Evolutionary conservation across 2,329 filamentous ascomycete species (phyloP), one percentile per base, ranked within the genome.

Genomic region (Scleromitrula shiraiana): DNA sequence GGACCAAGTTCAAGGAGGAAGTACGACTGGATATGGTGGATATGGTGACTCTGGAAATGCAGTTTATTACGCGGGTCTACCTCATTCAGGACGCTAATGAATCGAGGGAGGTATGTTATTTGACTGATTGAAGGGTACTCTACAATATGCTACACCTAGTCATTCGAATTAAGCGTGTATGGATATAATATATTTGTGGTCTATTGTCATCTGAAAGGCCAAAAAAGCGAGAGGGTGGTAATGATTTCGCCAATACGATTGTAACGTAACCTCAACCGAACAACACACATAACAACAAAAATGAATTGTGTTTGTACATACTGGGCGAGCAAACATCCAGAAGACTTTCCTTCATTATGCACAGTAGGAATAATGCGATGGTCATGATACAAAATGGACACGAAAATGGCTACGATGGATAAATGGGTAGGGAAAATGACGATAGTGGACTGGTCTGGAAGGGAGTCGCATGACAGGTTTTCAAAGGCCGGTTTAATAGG

Each of bases 61-160:
- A 19, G 55, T 61, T 33, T 60, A 60, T 46, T 62, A 60, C 44
- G 55, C 56, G 23, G 40, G 32, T 38, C 56, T 54, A 41, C 54
- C 53, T 24, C 59, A 58, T 40, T 51, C 53, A 22, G 35, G 47
- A 19, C 47, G 47, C 26, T 50, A 50, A 36, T 14, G 24, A 30
- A 23, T 10, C 30, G 15, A 19, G 30, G 24, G 23, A 37, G 29
- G n/a, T 14, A 49, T 23, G 24, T 22, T 23, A 19, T 19, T 44
- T 10, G 6, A 44, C n/a, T 14, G 23, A 20, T 10, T 41, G 29
- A 20, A 27, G 2, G 19, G 26, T 26, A 20, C 19, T 7, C 14
- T 15, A 49, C 37, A 14, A 37, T 24, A 40, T 24, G 29, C 36
- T 22, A 32, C 40, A 32, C 33, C 19, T 35, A 42, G 10, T 15